These are phyloP conservation scores for Candida nemodendra DNA, from an alignment of 805 yeast species.

Conservation along the genomic window DNA sequence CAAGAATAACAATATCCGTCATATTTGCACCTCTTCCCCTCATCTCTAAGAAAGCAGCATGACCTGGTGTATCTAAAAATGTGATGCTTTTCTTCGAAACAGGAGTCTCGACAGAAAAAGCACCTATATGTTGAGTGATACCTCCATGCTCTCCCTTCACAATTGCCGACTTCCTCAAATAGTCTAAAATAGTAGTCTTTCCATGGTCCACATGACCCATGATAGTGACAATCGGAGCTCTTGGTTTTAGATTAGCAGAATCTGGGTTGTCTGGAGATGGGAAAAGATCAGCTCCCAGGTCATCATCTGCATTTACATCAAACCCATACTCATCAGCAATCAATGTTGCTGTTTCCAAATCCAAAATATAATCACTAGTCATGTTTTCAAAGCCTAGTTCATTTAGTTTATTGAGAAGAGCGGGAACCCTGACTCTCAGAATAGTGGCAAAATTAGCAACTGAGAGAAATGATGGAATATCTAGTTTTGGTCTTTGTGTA, in stretches of 20 bases:
- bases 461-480: slow-evolving; percentile 73
- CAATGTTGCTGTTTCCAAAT: slow-evolving; percentile 79
- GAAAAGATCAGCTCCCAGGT: slow-evolving; percentile 58
- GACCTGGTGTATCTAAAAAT: slow-evolving; percentile 96
- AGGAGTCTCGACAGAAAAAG: slow-evolving; percentile 84
- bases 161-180: slow-evolving; percentile 77
- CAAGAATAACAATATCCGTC: slow-evolving; percentile 88
- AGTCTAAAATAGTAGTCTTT: slow-evolving; percentile 89
- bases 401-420: slow-evolving; percentile 54
- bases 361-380: slow-evolving; percentile 77
- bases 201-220: slow-evolving; percentile 99
- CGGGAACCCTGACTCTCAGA: slow-evolving; percentile 61
- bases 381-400: slow-evolving; percentile 70
- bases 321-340: slow-evolving; percentile 89
- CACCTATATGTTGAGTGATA: slow-evolving; percentile 97
- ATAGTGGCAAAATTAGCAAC: slow-evolving; percentile 77
- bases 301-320: slow-evolving; percentile 55
- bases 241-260: slow-evolving; percentile 46
- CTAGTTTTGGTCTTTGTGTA: slow-evolving; percentile 29
- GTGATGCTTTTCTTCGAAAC: slow-evolving; percentile 74
- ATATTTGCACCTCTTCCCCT: slow-evolving; percentile 93
- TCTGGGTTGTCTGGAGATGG: slow-evolving; percentile 55
- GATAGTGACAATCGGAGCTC: slow-evolving; percentile 94
- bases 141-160: slow-evolving; percentile 91
- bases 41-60: slow-evolving; percentile 95